These are phyloP conservation scores for Candida tropicalis DNA, from an alignment of 1,139 yeast species.

Conservation along the genomic window DNA sequence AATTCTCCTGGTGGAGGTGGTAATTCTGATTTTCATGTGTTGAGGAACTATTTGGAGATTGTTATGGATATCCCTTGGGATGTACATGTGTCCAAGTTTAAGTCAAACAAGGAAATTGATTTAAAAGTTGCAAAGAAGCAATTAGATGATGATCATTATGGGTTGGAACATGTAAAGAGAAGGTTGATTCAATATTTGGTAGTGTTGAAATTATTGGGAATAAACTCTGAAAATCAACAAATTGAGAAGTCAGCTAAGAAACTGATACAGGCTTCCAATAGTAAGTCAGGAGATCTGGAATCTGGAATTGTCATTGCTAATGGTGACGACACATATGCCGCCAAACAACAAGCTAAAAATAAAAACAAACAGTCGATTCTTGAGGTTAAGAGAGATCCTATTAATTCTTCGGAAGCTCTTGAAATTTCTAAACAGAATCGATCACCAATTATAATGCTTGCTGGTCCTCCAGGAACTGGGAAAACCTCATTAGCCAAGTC, in stretches of 20 bases:
- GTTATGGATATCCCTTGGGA: slow-evolving; percentile 72
- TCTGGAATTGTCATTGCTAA: slow-evolving; percentile 39
- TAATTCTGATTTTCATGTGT: slow-evolving; percentile 75
- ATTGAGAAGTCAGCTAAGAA: too few relatives aligned
- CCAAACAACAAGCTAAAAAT: slow-evolving; percentile 31
- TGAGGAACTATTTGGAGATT: slow-evolving; percentile 70
- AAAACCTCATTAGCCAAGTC: slow-evolving; percentile 89
- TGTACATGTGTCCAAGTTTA: slow-evolving; percentile 38
- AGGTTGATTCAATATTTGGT: slow-evolving; percentile 82
- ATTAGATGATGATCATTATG: slow-evolving; percentile 82
- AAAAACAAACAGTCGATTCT: slow-evolving; percentile 26
- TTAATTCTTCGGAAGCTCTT: slow-evolving; percentile 20
- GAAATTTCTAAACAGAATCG: slow-evolving; percentile 42
- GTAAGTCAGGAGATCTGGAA: neutral
- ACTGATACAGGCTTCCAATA: too few relatives aligned
- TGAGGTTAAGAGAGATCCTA: slow-evolving; percentile 10
- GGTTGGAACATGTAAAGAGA: slow-evolving; percentile 78
- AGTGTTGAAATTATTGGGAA: slow-evolving; percentile 64
- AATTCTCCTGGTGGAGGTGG: slow-evolving; percentile 39
- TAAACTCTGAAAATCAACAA: slow-evolving; percentile 35
- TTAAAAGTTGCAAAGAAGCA: slow-evolving; percentile 57
- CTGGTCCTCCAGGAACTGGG: slow-evolving; percentile 97
- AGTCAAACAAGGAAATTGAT: slow-evolving; percentile 50
- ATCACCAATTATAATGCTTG: slow-evolving; percentile 77
- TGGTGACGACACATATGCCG: slow-evolving; percentile 35